phyloP scores from a whole-genome alignment of 768 basidiomycete species.

The Chlorophyllum brunneum region DNA sequence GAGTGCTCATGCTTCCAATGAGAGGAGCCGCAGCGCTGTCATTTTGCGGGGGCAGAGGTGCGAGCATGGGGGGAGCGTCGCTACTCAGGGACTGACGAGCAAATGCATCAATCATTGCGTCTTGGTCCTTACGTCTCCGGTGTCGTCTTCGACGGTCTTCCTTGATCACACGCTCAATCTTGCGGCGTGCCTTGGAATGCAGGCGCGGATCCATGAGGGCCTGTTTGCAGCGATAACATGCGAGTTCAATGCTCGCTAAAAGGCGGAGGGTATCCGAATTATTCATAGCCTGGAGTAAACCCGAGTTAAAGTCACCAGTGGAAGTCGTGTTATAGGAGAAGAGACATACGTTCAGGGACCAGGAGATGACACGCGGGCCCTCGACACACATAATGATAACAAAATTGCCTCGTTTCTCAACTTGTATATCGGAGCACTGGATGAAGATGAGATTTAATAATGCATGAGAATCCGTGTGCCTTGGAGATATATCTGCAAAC shows the following conservation, averaged over 20 bases:
- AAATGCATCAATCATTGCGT: constrained; percentile 78
- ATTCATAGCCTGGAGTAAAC: constrained; percentile 59
- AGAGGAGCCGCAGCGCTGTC: constrained; percentile 6
- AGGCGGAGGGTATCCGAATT: constrained; percentile 80
- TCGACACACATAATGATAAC: constrained; percentile 81
- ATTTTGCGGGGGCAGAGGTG: not conserved
- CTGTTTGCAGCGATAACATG: constrained; percentile 74
- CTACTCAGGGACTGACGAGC: constrained; percentile 46
- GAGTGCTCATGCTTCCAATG: constrained; percentile 10
- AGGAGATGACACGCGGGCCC: constrained; percentile 69
- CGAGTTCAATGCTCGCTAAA: constrained; percentile 80
- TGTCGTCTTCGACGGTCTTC: constrained; percentile 81
- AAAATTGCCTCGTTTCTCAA: constrained; percentile 85
- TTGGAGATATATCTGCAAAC: not conserved
- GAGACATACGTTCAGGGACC: constrained; percentile 73
- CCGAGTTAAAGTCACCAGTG: constrained; percentile 2
- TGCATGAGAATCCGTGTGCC: not conserved
- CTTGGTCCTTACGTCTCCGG: constrained; percentile 79
- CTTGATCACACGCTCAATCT: constrained; percentile 78
- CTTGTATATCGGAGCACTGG: constrained; percentile 69
- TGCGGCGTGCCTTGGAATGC: constrained; percentile 61
- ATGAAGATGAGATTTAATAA: not conserved
- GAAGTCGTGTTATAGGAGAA: not conserved
- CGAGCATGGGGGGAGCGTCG: constrained; percentile 19
- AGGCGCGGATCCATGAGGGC: constrained; percentile 63